A percentile compares a stretch with the other conserved stretches of the same genome.
phyloP scores from a whole-genome alignment of 2,329 filamentous ascomycete genomes.

The Coniochaeta hoffmannii region DNA sequence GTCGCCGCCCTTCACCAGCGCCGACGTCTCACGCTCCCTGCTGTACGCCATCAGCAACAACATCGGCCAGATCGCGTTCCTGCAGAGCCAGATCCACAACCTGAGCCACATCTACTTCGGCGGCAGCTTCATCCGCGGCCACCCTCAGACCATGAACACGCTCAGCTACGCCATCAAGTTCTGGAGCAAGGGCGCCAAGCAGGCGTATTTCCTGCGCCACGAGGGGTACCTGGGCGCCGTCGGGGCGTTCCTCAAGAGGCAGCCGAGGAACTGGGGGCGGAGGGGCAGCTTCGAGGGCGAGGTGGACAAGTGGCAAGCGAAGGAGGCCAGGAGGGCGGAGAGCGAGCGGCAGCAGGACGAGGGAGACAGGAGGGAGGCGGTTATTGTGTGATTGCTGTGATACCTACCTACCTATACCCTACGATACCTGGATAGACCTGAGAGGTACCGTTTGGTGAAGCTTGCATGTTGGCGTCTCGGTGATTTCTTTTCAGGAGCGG shows the following conservation, averaged over 20 bases:
- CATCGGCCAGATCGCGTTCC: constrained; percentile 93
- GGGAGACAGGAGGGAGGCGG: background rate
- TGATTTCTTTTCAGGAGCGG: background rate
- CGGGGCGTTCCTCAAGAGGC: constrained; percentile 85
- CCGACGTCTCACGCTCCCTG: constrained; percentile 85
- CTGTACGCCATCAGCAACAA: constrained; percentile 97
- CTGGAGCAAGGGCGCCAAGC: constrained; percentile 86
- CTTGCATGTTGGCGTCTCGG: background rate
- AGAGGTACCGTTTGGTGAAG: no score
- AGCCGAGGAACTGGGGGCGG: constrained; percentile 86
- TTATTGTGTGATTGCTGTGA: background rate
- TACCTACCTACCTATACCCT: background rate
- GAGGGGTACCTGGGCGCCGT: constrained; percentile 94
- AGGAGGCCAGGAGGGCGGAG: constrained; percentile 21
- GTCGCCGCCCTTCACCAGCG: constrained; percentile 59
- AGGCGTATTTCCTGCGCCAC: constrained; percentile 91
- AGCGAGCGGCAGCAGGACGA: constrained; percentile 2
- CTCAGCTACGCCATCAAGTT: constrained; percentile 95
- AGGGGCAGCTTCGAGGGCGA: constrained; percentile 64
- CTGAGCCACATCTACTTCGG: constrained; percentile 95
- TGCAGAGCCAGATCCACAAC: constrained; percentile 93
- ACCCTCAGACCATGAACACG: constrained; percentile 96
- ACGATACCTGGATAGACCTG: background rate
- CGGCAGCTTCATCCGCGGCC: constrained; percentile 91
- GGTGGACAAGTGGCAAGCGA: constrained; percentile 6